A percentile compares a stretch with the other conserved stretches of the same genome.
Conservation (phyloP, 2,329 filamentous ascomycete species). For the Trichoderma sp. region DNA sequence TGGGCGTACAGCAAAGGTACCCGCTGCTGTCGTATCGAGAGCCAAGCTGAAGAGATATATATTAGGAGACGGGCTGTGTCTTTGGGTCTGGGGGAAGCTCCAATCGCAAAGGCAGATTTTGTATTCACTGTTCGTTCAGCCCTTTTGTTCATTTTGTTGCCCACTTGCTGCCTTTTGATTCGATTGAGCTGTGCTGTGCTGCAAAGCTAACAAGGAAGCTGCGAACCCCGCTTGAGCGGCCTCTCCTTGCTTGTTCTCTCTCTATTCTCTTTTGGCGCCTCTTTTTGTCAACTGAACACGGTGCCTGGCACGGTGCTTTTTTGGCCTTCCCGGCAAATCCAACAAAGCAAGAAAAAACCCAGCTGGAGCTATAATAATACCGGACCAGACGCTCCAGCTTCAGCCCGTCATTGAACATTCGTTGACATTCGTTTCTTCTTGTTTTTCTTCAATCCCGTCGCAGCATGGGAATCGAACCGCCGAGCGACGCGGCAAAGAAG, state of each 20-base stretch:
- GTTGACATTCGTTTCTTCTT: background rate
- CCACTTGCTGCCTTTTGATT: background rate
- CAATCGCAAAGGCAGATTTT: background rate
- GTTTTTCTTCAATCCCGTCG: background rate
- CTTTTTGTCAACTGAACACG: background rate
- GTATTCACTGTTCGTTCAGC: background rate
- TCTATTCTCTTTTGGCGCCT: background rate
- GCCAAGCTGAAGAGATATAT: background rate
- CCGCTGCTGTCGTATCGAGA: background rate
- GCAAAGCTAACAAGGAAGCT: background rate
- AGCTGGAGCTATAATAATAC: background rate
- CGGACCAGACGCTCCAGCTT: background rate
- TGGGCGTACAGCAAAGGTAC: background rate
- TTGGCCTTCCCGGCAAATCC: background rate
- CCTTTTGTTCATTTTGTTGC: background rate
- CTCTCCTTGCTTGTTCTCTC: background rate
- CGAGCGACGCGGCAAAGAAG: slow-evolving; percentile 20
- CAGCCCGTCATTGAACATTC: background rate
- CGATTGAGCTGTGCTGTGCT: background rate
- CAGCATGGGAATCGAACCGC: background rate
- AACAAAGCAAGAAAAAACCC: background rate
- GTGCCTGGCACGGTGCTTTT: background rate
- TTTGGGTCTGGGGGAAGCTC: background rate
- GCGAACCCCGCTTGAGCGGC: background rate
- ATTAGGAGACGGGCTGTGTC: slow-evolving; percentile 4